Conservation (phyloP, 2,329 filamentous ascomycete species). For the Tolypocladium ovalisporum region DNA sequence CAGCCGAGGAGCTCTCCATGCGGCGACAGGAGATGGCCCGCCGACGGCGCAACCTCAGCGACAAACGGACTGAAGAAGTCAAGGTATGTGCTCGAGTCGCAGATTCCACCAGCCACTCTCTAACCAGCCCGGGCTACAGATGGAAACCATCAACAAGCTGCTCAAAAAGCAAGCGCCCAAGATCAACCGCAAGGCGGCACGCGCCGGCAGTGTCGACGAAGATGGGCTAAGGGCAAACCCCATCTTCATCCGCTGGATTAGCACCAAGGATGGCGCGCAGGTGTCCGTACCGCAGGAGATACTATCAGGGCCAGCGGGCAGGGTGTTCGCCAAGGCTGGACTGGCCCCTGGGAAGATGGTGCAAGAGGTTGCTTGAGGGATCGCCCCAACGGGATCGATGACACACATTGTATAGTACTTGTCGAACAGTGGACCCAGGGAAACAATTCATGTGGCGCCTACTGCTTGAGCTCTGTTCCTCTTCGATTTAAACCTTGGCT, state of each 20-base stretch:
- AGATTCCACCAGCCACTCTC: not conserved
- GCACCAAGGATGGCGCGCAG: conserved; percentile 50
- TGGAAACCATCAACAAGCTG: conserved; percentile 85
- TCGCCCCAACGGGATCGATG: not conserved
- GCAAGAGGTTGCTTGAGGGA: conserved; percentile 37
- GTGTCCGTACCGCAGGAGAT: conserved; percentile 60
- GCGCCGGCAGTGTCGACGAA: conserved; percentile 36
- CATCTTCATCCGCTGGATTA: conserved; percentile 60
- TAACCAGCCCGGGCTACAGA: conserved; percentile 36
- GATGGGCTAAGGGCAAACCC: conserved; percentile 42
- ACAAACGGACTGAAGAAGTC: conserved; percentile 54
- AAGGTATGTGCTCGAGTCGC: conserved; percentile 30
- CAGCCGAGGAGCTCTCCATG: conserved; percentile 52
- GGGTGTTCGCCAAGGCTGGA: conserved; percentile 35
- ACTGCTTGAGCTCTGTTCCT: not conserved
- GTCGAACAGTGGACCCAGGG: too few species aligned
- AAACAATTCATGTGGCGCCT: not conserved
- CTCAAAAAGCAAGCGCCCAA: conserved; percentile 80
- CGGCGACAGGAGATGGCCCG: conserved; percentile 51
- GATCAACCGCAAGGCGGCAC: conserved; percentile 44
- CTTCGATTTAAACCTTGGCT: not conserved
- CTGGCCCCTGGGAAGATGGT: conserved; percentile 37
- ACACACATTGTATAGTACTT: not conserved
- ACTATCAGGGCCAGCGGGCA: conserved; percentile 50
- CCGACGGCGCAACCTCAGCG: conserved; percentile 49